These are phyloP conservation scores for Coemansia sp. DNA, from an alignment of 192 early-diverging fungal genomes.

Conservation along the genomic window DNA sequence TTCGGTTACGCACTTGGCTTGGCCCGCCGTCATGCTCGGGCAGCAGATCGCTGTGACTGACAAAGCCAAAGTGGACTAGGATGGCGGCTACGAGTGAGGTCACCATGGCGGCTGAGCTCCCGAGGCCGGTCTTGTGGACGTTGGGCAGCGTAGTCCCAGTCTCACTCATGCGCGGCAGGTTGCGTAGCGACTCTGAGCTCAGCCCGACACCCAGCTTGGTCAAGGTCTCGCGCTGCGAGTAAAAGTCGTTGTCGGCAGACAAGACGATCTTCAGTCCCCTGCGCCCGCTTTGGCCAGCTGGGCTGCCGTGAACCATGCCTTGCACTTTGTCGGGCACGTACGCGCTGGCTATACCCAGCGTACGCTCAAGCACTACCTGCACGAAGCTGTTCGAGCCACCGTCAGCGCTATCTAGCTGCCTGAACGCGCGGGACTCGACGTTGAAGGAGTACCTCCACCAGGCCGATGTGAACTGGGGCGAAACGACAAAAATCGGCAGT, in stretches of 20 bases:
- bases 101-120: conserved; percentile 94
- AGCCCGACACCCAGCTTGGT: conserved; percentile 48
- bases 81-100: conserved; percentile 84
- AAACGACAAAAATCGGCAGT: conserved; percentile 58
- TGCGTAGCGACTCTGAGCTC: conserved; percentile 56
- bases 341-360: conserved; percentile 28
- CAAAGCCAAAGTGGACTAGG: conserved; percentile 68
- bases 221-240: conserved; percentile 86
- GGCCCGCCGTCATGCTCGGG: conserved; percentile 1
- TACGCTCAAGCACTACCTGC: conserved; percentile 42
- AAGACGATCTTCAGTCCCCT: conserved; percentile 71
- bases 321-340: conserved; percentile 8
- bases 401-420: conserved; percentile 34
- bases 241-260: conserved; percentile 96
- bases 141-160: conserved; percentile 60
- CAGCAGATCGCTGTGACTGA: conserved; percentile 16
- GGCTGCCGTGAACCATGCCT: background rate
- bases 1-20: conserved; percentile 19
- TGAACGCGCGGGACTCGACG: conserved; percentile 14
- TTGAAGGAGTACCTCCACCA: conserved; percentile 68
- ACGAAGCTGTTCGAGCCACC: conserved; percentile 33
- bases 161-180: conserved; percentile 62
- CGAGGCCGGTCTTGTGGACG: conserved; percentile 96
- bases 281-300: background rate
- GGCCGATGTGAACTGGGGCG: conserved; percentile 86